These are phyloP conservation scores for Raphanus raphanistrum DNA, from an alignment of 345 rosid genomes.

Conservation along the genomic window DNA sequence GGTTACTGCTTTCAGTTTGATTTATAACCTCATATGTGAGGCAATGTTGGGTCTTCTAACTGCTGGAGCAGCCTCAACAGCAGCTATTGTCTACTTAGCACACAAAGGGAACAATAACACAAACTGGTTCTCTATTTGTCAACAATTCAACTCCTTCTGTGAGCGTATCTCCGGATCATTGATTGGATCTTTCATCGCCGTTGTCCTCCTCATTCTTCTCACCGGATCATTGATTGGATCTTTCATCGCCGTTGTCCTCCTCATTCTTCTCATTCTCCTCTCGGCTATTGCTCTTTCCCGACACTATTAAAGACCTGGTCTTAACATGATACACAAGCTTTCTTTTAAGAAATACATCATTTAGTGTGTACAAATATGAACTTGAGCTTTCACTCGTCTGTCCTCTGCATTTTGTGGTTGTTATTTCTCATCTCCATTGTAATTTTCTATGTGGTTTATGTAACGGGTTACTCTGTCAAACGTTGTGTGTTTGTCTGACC, in stretches of 20 bases:
- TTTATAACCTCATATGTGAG: constrained; percentile 37
- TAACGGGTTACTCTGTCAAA: background rate
- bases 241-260: constrained; percentile 43
- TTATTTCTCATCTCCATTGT: constrained; percentile 10
- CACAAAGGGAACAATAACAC: constrained; percentile 66
- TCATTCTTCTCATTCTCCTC: constrained; percentile 50
- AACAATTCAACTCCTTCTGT: constrained; percentile 78
- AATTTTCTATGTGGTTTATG: constrained; percentile 5
- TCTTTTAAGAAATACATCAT: background rate
- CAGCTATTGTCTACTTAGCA: constrained; percentile 76
- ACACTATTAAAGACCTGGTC: constrained; percentile 35
- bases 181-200: constrained; percentile 65
- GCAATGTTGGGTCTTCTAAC: constrained; percentile 59
- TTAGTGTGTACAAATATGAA: constrained; percentile 21
- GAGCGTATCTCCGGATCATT: constrained; percentile 70
- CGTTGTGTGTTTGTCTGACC: background rate
- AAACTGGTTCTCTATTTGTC: constrained; percentile 78
- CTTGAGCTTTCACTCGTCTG: constrained; percentile 9
- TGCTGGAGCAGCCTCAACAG: constrained; percentile 74
- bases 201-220: constrained; percentile 44
- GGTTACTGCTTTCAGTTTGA: background rate
- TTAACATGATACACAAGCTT: background rate
- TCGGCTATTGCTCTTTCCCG: constrained; percentile 60
- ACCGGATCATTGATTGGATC: constrained; percentile 78
- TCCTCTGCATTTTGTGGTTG: background rate